phyloP scores from a whole-genome alignment of 1,284 basidiomycete genomes.

The Trichosporon ovoides region DNA sequence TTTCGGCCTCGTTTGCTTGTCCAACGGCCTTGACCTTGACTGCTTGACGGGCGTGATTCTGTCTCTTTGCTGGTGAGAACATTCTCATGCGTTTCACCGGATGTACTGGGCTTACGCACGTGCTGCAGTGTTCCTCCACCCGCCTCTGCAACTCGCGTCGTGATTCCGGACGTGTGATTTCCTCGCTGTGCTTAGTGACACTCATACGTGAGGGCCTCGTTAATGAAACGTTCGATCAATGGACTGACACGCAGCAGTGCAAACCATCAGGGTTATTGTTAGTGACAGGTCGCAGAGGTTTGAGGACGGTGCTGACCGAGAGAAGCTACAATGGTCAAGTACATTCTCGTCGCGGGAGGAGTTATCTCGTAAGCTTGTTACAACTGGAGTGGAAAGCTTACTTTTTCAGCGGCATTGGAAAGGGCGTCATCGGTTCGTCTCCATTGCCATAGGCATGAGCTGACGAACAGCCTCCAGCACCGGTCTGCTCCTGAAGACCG shows the following conservation, averaged over 20 bases:
- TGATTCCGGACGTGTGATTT: no score
- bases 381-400: neutral
- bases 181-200: no score
- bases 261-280: no score
- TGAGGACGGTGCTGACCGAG: neutral
- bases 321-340: conserved; percentile 56
- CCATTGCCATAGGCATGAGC: no score
- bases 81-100: neutral
- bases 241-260: no score
- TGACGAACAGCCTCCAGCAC: conserved; percentile 77
- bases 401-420: neutral
- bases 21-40: conserved; percentile 1
- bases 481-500: conserved; percentile 89
- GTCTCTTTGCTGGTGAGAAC: conserved; percentile 2
- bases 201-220: no score
- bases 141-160: no score
- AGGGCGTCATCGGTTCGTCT: neutral
- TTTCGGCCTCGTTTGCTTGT: neutral
- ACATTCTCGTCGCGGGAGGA: conserved; percentile 84
- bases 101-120: neutral
- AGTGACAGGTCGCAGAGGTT: no score
- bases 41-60: conserved; percentile 3
- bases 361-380: conserved; percentile 57
- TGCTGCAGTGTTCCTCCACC: neutral
- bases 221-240: no score